A percentile compares a stretch with the other conserved stretches of the same genome.
phyloP scores from a whole-genome alignment of 495 filamentous ascomycete genomes.

The Aspergillus bertholletiae region DNA sequence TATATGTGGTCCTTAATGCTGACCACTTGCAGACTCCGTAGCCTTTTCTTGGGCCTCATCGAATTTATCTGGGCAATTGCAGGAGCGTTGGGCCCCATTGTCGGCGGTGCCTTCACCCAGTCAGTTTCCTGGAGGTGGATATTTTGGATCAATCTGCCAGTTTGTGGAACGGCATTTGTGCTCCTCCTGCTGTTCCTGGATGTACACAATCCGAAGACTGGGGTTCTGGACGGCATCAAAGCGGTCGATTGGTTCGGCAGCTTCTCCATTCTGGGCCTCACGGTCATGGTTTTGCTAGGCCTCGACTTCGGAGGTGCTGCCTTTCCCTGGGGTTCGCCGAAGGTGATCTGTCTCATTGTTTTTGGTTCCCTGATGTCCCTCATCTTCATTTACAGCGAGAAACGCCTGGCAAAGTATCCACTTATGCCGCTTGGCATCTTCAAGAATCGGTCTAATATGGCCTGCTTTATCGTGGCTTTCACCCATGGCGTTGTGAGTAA shows the following conservation, averaged over 20 bases:
- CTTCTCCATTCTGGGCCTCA: constrained; percentile 64
- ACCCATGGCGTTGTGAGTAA: constrained; percentile 46
- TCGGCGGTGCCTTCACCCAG: constrained; percentile 66
- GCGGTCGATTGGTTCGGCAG: constrained; percentile 77
- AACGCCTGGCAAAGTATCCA: constrained; percentile 67
- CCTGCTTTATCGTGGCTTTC: constrained; percentile 51
- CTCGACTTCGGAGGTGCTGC: constrained; percentile 72
- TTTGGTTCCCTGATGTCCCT: constrained; percentile 61
- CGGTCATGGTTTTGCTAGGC: constrained; percentile 73
- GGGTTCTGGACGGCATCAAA: constrained; percentile 58
- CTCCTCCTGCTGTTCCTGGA: constrained; percentile 58
- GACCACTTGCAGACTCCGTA: constrained; percentile 32
- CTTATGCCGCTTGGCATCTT: constrained; percentile 75
- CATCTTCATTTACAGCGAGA: constrained; percentile 69
- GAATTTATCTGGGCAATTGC: constrained; percentile 57
- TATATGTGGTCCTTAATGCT: background rate
- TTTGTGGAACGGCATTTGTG: constrained; percentile 51
- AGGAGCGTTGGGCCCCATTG: constrained; percentile 58
- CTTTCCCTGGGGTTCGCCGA: constrained; percentile 68
- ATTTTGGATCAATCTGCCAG: constrained; percentile 72
- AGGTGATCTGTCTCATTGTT: constrained; percentile 72
- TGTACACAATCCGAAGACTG: constrained; percentile 57
- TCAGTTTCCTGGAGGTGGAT: constrained; percentile 63
- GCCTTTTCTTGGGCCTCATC: constrained; percentile 51
- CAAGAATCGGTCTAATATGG: constrained; percentile 52